A percentile compares a stretch with the other conserved stretches of the same genome.
Conservation (phyloP, 257 asterid genomes). For the Ilex aquifolium region DNA sequence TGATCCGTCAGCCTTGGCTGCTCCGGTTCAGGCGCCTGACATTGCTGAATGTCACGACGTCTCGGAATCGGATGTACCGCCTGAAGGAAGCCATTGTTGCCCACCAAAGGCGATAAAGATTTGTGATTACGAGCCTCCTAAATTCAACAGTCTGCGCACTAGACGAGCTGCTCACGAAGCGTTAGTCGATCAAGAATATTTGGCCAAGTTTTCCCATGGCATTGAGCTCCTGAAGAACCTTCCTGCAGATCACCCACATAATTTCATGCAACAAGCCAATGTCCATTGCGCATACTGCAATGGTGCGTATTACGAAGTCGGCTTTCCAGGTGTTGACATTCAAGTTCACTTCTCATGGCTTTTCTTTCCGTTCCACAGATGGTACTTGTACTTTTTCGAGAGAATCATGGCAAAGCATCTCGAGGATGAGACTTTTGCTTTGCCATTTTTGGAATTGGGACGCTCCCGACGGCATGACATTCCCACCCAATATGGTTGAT, state of each 20-base stretch:
- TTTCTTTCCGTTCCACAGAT: background rate
- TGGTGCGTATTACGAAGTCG: background rate
- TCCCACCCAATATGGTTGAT: background rate
- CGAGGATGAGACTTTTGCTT: background rate
- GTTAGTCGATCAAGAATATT: background rate
- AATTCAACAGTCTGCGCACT: background rate
- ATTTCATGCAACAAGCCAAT: background rate
- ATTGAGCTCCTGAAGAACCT: background rate
- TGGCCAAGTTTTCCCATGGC: background rate
- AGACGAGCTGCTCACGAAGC: background rate
- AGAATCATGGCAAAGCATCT: background rate
- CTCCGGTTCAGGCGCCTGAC: too few relatives aligned
- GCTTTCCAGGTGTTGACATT: background rate
- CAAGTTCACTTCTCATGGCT: background rate
- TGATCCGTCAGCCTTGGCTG: background rate
- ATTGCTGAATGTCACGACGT: too few relatives aligned
- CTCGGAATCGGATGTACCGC: too few relatives aligned
- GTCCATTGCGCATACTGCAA: background rate
- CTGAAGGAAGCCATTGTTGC: too few relatives aligned
- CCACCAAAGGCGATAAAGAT: background rate
- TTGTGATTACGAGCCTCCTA: background rate
- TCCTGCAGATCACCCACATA: background rate
- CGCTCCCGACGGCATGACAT: background rate
- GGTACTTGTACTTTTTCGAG: background rate
- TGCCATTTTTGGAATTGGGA: conserved; percentile 1